Evolutionary conservation across 1,284 basidiomycete species (phyloP), one percentile per base, ranked within the genome.

Genomic region (Wolfiporia cocos): DNA sequence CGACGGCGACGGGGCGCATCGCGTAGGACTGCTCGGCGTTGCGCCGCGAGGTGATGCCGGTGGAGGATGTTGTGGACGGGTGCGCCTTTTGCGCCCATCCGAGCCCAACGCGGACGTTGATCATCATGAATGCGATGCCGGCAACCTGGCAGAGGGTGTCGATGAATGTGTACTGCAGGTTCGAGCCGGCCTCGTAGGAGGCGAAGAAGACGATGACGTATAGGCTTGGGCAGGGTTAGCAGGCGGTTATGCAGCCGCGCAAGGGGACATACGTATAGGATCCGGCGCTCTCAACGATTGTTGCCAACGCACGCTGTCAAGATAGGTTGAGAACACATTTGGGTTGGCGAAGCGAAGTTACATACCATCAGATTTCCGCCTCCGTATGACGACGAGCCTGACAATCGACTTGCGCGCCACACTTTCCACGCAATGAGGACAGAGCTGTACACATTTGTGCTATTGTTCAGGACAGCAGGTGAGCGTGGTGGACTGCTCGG

Each of bases 121-220:
- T 44, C 19, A 44, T 22, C 43, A 44, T 44, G 43, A 39, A 44
- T 17, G 43, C 30, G 28, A 44, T 39, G 17, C 43, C 43, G 23
- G 43, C 30, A 18, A 44, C 22, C 10, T 26, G 20, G 31, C 36
- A 37, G 24, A 43, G 21, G 11, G 37, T 43, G 12, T 44, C 43
- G 10, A 39, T 29, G 9, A 24, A n/a, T 2, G 26, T 34, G 28
- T 29, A 44, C 23, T 44, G 43, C 12, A 44, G 11, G 33, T 44
- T 39, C 19, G 31, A 39, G 15, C 18, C 15, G 5, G 29, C 33
- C 26, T 44, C 17, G 26, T 44, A 44, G 3, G 37, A n/a, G n/a
- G 26, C 35, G 23, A 44, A 40, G 33, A 35, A 44, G 32, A 33
- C 31, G n/a, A 31, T 18, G n/a, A 29, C 31, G 22, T 22, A 28